These are phyloP conservation scores for Tremellales sp. DNA, from an alignment of 1,284 basidiomycete species.

Conservation along the genomic window DNA sequence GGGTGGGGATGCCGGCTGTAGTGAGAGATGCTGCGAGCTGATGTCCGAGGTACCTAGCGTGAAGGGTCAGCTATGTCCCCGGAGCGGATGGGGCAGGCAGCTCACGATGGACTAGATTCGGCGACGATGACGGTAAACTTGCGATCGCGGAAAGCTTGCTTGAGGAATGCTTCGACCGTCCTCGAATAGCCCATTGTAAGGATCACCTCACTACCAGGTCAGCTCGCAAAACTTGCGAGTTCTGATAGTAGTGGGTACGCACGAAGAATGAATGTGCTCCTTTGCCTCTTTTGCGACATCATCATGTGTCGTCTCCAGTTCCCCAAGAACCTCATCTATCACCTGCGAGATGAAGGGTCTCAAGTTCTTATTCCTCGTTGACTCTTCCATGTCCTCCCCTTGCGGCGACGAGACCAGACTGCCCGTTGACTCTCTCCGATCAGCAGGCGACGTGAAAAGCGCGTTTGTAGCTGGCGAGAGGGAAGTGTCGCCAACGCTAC, in stretches of 20 bases:
- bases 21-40: slow-evolving; percentile 77
- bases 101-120: slow-evolving; percentile 86
- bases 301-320: slow-evolving; percentile 92
- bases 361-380: slow-evolving; percentile 43
- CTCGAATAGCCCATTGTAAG: slow-evolving; percentile 89
- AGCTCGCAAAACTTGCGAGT: neutral
- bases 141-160: slow-evolving; percentile 79
- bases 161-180: slow-evolving; percentile 92
- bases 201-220: slow-evolving; percentile 74
- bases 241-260: slow-evolving; percentile 36
- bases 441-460: slow-evolving; percentile 29
- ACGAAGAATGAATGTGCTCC: slow-evolving; percentile 97
- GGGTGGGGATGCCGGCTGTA: slow-evolving; percentile 76
- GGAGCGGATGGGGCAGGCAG: too few relatives aligned
- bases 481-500: slow-evolving; percentile 21
- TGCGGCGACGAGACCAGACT: neutral
- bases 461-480: slow-evolving; percentile 25
- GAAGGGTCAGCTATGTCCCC: slow-evolving; percentile 1
- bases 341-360: slow-evolving; percentile 70
- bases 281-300: slow-evolving; percentile 90
- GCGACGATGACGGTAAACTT: slow-evolving; percentile 96
- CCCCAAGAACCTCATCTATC: slow-evolving; percentile 89
- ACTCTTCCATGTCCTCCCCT: slow-evolving; percentile 34
- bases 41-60: slow-evolving; percentile 70
- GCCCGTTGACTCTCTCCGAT: neutral